Base-by-base conservation (phyloP, 83 land plant species). In the Thuja plicata region DNA sequence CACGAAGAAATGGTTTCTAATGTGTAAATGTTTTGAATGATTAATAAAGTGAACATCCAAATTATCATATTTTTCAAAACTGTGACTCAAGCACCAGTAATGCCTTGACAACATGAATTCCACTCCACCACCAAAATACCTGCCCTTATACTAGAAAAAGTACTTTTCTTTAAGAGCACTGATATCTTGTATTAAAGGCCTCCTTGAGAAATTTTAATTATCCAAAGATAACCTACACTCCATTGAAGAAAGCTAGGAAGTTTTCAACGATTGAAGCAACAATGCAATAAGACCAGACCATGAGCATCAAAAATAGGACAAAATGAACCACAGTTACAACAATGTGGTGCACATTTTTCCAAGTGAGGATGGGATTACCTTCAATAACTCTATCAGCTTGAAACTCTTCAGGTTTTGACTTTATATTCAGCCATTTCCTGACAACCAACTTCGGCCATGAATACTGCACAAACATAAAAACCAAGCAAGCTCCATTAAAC, bases 381-480 rank as follows among this genome's bases (percentile, higher is more conserved):
- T 66, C 10, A 27, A 27, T 24, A 66, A 27, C 7, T 24, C 2
- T 32, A 79, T 93, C 94, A 13, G 94, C 91, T 32, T 88, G 48
- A 71, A 91, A 94, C 46, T 93, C 92, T 40, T 88, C 83, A 11
- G 81, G 79, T 48, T 88, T 50, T 32, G 80, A 85, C 35, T 89
- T 91, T 19, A 94, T 82, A 45, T 93, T 94, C 30, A 94, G 89
- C 96, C 96, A 94, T 90, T 93, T 94, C 73, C 87, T 88, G 85
- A 89, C 92, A 21, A 94, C 91, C 57, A 54, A 35, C 85, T 89
- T 90, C 21, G 94, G 92, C 96, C 94, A 93, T 4, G 89, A 94
- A 43, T 60, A 55, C 89, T 89, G 90, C 80, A 66, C 73, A 66
- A 27, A 66, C 10, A 27, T 60, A 7, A 66, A 66, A 66, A 15